Conservation (phyloP, 164 flowering plant genomes). For the Magnolia kwangsiensis region DNA sequence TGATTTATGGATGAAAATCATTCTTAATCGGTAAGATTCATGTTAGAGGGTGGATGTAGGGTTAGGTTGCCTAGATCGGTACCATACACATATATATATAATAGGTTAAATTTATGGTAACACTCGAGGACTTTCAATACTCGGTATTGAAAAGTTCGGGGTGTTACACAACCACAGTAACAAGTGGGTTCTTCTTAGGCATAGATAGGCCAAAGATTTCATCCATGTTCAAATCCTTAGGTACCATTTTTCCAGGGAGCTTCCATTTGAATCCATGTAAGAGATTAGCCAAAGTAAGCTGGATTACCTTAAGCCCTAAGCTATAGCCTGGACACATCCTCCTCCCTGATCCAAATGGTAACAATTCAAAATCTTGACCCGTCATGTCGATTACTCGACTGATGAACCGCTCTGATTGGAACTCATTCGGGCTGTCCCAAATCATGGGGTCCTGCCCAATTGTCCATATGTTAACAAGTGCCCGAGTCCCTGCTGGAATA, state of each 20-base stretch:
- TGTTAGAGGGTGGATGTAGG: too few species aligned
- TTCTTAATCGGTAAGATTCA: too few species aligned
- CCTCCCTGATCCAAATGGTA: slow-evolving; percentile 77
- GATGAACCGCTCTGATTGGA: slow-evolving; percentile 63
- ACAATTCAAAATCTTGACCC: slow-evolving; percentile 58
- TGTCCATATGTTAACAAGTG: slow-evolving; percentile 53
- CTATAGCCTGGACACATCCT: slow-evolving; percentile 78
- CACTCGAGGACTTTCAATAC: too few species aligned
- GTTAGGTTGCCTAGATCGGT: too few species aligned
- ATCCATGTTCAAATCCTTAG: slow-evolving; percentile 59
- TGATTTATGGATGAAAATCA: too few species aligned
- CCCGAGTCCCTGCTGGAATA: slow-evolving; percentile 42
- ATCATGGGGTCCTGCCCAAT: slow-evolving; percentile 56
- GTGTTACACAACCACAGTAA: slow-evolving; percentile 16
- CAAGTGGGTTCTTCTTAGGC: slow-evolving; percentile 51
- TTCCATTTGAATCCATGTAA: slow-evolving; percentile 70
- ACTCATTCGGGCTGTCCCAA: slow-evolving; percentile 60
- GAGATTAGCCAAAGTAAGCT: slow-evolving; percentile 57
- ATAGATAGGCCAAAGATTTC: slow-evolving; percentile 70
- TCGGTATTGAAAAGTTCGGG: too few species aligned
- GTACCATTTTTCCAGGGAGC: slow-evolving; percentile 35
- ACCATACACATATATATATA: too few species aligned
- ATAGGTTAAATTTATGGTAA: too few species aligned
- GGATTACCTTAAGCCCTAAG: slow-evolving; percentile 59
- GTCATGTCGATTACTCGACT: slow-evolving; percentile 55